Base-by-base conservation (phyloP, 2,329 filamentous ascomycete genomes). In the Beauveria sp. region DNA sequence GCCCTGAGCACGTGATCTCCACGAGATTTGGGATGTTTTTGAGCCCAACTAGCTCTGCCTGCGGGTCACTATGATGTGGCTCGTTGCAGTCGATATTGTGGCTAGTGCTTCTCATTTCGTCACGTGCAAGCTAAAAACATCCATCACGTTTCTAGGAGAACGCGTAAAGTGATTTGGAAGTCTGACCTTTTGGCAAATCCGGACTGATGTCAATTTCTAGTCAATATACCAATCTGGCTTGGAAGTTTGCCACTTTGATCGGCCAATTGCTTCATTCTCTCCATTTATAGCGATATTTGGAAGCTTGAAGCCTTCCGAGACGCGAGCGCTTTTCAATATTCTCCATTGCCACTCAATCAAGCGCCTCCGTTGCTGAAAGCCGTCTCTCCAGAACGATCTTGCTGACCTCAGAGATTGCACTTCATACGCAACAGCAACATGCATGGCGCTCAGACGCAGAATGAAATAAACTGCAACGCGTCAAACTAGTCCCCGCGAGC, bases 1-100 rank as follows among this genome's bases (percentile, higher is more conserved):
- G 63, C 72, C 72, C 70, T 73, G 67, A 70, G 67, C 73, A 75
- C 73, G 73, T 75, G 73, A 74, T 18, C 20, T 5, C 20, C 6
- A 7, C 16, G 28, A 40, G 38, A 42, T 47, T 24, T 30, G 40
- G 30, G 43, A 16, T 34, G 28, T 43, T 43, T 42, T 28, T 22
- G 18, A 22, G 16, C 42, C 34, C 58, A 20, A 52, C 46, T 30
- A 47, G 51, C 50, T 24, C 22, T 57, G 42, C n/a, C 4, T 30
- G 38, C 45, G 56, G 61, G 42, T 49, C 50, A 14, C 6, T 9
- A 2, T 4, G 24, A 16, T 62, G 61, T 62, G 61, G 61, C 61
- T 59, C 22, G n/a, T 28, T 7, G 2, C 3, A 2, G 30, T 22
- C 9, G 14, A 18, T 20, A 40, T n/a, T 55, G 55, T 62, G 55